phyloP scores from a whole-genome alignment of 345 rosid genomes.

The Turritis glabra region DNA sequence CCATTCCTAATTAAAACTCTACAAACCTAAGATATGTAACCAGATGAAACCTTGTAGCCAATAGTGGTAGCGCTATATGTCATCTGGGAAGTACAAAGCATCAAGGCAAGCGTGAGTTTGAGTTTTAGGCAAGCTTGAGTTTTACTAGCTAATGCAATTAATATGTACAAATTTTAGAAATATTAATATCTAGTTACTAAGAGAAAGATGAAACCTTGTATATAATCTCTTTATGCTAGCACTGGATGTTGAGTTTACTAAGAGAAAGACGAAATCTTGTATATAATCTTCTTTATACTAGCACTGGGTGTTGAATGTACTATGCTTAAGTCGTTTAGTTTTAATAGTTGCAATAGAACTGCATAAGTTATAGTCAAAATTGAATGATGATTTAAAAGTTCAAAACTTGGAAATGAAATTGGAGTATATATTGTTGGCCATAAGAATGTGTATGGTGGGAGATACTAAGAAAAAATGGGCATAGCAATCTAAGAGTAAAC shows the following conservation, averaged over 20 bases:
- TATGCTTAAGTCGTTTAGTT: neutral
- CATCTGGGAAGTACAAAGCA: neutral
- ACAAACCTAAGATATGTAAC: neutral
- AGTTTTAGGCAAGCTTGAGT: neutral
- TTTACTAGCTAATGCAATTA: neutral
- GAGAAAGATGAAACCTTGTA: neutral
- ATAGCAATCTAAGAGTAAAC: conserved; percentile 30
- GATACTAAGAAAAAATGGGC: neutral
- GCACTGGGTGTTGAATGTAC: neutral
- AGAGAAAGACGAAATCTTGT: neutral
- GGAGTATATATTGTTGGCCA: neutral
- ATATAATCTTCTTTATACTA: neutral
- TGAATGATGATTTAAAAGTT: neutral
- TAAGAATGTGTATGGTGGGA: conserved; percentile 10
- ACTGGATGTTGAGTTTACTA: neutral
- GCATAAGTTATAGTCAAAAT: neutral
- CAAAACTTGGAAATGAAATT: neutral
- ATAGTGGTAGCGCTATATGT: neutral
- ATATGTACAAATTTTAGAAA: neutral
- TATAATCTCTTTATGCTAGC: neutral
- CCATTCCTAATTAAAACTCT: neutral
- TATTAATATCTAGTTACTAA: neutral
- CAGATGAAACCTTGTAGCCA: neutral
- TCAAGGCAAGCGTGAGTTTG: neutral
- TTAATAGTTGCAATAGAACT: neutral